Evolutionary conservation across 1,284 basidiomycete genomes (phyloP).

Genomic region (Coriolopsis trogii): DNA sequence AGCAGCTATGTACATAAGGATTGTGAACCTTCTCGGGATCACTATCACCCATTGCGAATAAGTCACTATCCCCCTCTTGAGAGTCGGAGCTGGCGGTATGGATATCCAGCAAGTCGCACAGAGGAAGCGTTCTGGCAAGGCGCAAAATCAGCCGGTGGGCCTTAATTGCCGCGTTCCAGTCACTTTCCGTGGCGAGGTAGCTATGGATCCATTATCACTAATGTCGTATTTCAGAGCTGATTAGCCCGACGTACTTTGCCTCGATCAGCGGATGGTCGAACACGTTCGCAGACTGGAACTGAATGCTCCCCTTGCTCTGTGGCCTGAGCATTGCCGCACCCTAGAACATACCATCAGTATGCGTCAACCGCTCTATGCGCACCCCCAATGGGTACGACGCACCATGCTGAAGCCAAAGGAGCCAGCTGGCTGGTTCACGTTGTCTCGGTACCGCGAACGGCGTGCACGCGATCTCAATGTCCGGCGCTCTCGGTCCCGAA

Average conservation of each 20-base stretch:
- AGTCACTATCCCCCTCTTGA: slow-evolving; percentile 12
- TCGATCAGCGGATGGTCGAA: slow-evolving; percentile 44
- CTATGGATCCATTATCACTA: not conserved
- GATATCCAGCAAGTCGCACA: slow-evolving; percentile 30
- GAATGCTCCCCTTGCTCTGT: slow-evolving; percentile 37
- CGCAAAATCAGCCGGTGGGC: slow-evolving; percentile 26
- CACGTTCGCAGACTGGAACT: slow-evolving; percentile 34
- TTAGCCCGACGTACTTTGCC: slow-evolving; percentile 34
- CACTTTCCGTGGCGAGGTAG: slow-evolving; percentile 23
- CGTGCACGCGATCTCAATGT: slow-evolving; percentile 39
- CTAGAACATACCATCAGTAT: slow-evolving; percentile 15
- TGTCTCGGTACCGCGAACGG: slow-evolving; percentile 29
- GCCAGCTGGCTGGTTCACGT: slow-evolving; percentile 19
- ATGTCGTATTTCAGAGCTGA: not conserved
- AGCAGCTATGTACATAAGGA: not conserved
- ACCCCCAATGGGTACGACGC: not conserved
- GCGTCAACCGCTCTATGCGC: too few species aligned
- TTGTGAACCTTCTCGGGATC: slow-evolving; percentile 24
- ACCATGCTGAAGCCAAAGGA: slow-evolving; percentile 29
- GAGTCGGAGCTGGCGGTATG: slow-evolving; percentile 6
- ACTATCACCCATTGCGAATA: slow-evolving; percentile 26
- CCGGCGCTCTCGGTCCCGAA: slow-evolving; percentile 35
- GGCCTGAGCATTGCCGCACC: slow-evolving; percentile 29
- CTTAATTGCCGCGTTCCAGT: slow-evolving; percentile 31
- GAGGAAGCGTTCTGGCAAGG: slow-evolving; percentile 27